These are phyloP conservation scores for Podospora fimiseda DNA, from an alignment of 495 filamentous ascomycete genomes.

Conservation along the genomic window DNA sequence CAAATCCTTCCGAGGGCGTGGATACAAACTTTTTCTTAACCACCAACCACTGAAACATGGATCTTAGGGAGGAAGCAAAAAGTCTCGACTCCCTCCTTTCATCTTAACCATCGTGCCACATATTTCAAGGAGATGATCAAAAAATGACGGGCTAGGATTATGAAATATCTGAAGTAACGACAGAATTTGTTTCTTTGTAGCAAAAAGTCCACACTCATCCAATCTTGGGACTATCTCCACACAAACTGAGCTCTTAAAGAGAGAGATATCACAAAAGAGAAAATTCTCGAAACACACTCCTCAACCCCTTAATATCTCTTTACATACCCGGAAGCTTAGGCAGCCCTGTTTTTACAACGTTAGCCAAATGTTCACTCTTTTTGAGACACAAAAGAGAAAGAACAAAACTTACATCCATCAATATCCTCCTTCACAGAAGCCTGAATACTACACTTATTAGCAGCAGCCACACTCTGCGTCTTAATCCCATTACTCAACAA, in stretches of 20 bases:
- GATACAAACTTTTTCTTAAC: not conserved
- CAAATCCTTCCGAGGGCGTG: not conserved
- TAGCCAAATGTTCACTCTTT: not conserved
- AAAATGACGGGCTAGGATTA: no score
- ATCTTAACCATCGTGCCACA: not conserved
- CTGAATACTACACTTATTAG: constrained; percentile 39
- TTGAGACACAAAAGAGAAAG: not conserved
- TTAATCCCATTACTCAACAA: constrained; percentile 40
- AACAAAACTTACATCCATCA: constrained; percentile 37
- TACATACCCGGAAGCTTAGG: constrained; percentile 3
- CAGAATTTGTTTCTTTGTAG: not conserved
- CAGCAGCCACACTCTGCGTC: constrained; percentile 33
- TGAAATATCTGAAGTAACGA: not conserved
- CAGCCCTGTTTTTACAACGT: not conserved
- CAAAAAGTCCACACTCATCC: not conserved
- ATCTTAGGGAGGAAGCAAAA: no score
- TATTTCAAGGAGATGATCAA: no score
- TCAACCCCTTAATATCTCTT: not conserved
- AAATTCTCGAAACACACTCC: not conserved
- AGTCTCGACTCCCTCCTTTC: no score
- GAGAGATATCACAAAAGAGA: not conserved
- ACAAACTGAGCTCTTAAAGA: no score
- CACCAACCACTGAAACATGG: not conserved
- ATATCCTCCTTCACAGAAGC: constrained; percentile 34
- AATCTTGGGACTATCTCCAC: not conserved